Base-by-base conservation (phyloP, 225 moss, liverwort and hornwort species). In the Bryoerythrophyllum caledonicum region DNA sequence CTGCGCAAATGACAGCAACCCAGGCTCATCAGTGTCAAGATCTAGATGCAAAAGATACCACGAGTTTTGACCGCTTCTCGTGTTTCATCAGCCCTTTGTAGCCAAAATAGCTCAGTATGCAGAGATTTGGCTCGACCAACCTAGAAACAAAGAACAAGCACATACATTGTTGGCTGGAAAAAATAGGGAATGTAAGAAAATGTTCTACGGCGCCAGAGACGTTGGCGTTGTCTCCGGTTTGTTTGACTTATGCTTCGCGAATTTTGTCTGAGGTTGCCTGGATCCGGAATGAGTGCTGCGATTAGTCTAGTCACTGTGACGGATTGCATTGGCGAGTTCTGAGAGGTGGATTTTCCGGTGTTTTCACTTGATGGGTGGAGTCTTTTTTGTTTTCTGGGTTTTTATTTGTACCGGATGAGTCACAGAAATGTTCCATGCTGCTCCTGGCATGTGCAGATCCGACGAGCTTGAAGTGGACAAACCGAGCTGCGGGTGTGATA, bases 391-490 rank as follows among this genome's bases (percentile, higher is more conserved):
- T 14, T 63, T 16, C 44, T 51, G 15, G 16, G 52, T 35, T 9
- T 16, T 52, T 49, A 10, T 19, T 53, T 8, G 38, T 23, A 19
- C 19, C 37, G 25, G 54, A 23, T 54, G 74, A 63, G 11, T 54
- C 2, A 15, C 6, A n/a, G 10, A 8, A 59, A n/a, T n/a, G n/a
- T n/a, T n/a, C n/a, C n/a, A n/a, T n/a, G n/a, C n/a, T 32, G 40
- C 35, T 73, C 15, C 21, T 58, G 61, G 63, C 44, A 53, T 74
- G 61, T 62, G 79, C 73, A 86, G 78, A 49, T 78, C 21, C 40
- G 5, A 86, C 73, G 75, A 75, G 71, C 26, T 21, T 26, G 54
- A 81, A 64, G 35, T 79, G 69, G 79, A 51, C 16, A 32, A 87
- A 72, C 59, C 71, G 53, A 82, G 30, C 38, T 54, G 24, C 64